Evolutionary conservation across 2,329 filamentous ascomycete species (phyloP).

Genomic region (Fusarium veterinarium): DNA sequence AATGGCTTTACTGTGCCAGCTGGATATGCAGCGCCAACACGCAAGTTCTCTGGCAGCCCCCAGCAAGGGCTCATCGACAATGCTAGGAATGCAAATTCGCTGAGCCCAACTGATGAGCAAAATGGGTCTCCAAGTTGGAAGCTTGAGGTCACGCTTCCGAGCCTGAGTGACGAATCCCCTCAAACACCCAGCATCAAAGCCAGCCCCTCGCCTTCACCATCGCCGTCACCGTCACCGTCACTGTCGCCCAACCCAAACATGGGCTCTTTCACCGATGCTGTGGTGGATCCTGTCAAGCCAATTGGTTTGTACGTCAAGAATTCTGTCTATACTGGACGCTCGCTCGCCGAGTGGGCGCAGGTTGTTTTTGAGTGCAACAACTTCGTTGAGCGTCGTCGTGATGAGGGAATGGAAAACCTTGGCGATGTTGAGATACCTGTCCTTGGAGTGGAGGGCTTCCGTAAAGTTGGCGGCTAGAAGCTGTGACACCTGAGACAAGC

Average conservation of each 20-base stretch:
- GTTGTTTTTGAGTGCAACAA: slow-evolving; percentile 83
- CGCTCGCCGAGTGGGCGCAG: slow-evolving; percentile 81
- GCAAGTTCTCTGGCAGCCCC: slow-evolving; percentile 60
- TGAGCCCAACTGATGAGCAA: slow-evolving; percentile 48
- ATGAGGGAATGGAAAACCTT: slow-evolving; percentile 76
- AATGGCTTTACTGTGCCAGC: slow-evolving; percentile 54
- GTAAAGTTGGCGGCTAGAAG: slow-evolving; percentile 49
- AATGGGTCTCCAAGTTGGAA: slow-evolving; percentile 24
- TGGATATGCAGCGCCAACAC: slow-evolving; percentile 56
- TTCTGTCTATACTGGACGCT: slow-evolving; percentile 74
- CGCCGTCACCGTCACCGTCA: slow-evolving; percentile 16
- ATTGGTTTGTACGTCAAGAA: slow-evolving; percentile 57
- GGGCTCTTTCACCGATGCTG: slow-evolving; percentile 37
- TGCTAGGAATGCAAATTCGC: slow-evolving; percentile 61
- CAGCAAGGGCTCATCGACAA: slow-evolving; percentile 61
- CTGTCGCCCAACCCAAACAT: slow-evolving; percentile 41
- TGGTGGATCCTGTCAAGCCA: slow-evolving; percentile 60
- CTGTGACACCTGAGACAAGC: slow-evolving; percentile 1
- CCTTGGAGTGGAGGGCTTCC: slow-evolving; percentile 57
- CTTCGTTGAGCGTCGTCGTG: slow-evolving; percentile 80
- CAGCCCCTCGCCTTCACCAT: slow-evolving; percentile 17
- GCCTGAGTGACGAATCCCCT: slow-evolving; percentile 28
- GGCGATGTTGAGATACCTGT: slow-evolving; percentile 71
- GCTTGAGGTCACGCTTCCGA: slow-evolving; percentile 39
- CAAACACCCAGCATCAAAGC: slow-evolving; percentile 9